phyloP scores from a whole-genome alignment of 2,329 filamentous ascomycete species.

The Aureobasidium pullulans region DNA sequence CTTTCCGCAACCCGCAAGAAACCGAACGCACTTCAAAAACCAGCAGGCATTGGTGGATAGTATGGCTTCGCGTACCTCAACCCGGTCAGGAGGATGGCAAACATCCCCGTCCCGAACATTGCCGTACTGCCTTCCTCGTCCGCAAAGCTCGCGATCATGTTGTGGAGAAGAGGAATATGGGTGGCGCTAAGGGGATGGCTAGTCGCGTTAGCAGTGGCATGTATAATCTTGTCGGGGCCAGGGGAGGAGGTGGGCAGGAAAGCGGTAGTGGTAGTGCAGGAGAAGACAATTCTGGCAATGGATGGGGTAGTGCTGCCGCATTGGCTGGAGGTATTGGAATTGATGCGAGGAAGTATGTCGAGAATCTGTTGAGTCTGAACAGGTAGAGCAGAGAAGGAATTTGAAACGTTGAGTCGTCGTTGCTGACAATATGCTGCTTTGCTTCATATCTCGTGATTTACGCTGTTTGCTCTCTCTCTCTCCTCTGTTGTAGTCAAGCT shows the following conservation, averaged over 20 bases:
- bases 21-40: conserved; percentile 57
- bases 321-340: conserved; percentile 68
- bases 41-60: conserved; percentile 58
- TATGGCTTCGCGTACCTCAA: conserved; percentile 51
- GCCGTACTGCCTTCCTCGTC: conserved; percentile 38
- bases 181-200: conserved; percentile 24
- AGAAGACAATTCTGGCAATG: conserved; percentile 30
- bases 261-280: conserved; percentile 3
- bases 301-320: conserved; percentile 50
- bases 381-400: conserved; percentile 22
- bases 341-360: conserved; percentile 68
- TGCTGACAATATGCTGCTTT: too few species aligned
- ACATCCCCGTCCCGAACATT: conserved; percentile 10
- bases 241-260: conserved; percentile 16
- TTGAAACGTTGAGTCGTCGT: too few species aligned
- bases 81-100: conserved; percentile 1
- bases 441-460: too few species aligned
- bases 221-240: conserved; percentile 19
- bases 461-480: too few species aligned
- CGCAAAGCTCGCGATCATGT: conserved; percentile 31
- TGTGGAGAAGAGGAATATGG: conserved; percentile 14
- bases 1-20: conserved; percentile 40
- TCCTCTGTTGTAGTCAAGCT: too few species aligned
- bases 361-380: conserved; percentile 60
- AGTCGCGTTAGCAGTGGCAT: conserved; percentile 15